Evolutionary conservation across 345 rosid genomes (phyloP), one percentile per base, ranked within the genome.

Genomic region (Excoecaria agallocha): DNA sequence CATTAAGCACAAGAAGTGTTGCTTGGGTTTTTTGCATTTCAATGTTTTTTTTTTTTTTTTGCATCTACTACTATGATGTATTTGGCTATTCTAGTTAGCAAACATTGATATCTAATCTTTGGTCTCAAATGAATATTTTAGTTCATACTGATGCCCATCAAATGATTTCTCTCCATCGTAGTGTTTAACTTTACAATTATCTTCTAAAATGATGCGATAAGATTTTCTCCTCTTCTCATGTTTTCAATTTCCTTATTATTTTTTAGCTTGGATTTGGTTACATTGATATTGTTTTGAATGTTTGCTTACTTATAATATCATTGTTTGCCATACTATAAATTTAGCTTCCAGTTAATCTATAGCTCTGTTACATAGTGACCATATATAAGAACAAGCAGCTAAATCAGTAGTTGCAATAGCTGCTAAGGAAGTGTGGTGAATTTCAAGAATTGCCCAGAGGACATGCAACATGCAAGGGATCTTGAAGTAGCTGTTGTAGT

Each of bases 361-460:
- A 41, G 55, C 45, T 57, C 58, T 52, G 43, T 51, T 12, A 12
- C 45, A 5, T 38, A 22, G 43, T 71, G 45, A 76, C 35, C 11
- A 75, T 83, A 69, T 78, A 35, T 85, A 93, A 98, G 99, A 95
- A 84, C 98, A 95, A 86, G 98, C 91, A 71, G 97, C 87, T 49
- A 95, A 95, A 81, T 96, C 90, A 84, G 94, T 89, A 59, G 90
- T 86, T 30, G 78, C 84, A 22, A 85, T 87, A 69, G 91, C 91
- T 50, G 90, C 87, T 54, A 89, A 38, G 77, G 89, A 86, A 71
- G 93, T 93, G 48, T 77, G 75, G 90, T 86, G 11, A 85, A 84
- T 76, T 84, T 78, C 79, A 77, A 84, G 68, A 80, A 82, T 62
- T 85, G 88, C 68, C 84, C 91, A 3, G 91, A 81, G 76, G 86